These are phyloP conservation scores for Flaveria robusta DNA, from an alignment of 129 eudicot species.

Conservation along the genomic window DNA sequence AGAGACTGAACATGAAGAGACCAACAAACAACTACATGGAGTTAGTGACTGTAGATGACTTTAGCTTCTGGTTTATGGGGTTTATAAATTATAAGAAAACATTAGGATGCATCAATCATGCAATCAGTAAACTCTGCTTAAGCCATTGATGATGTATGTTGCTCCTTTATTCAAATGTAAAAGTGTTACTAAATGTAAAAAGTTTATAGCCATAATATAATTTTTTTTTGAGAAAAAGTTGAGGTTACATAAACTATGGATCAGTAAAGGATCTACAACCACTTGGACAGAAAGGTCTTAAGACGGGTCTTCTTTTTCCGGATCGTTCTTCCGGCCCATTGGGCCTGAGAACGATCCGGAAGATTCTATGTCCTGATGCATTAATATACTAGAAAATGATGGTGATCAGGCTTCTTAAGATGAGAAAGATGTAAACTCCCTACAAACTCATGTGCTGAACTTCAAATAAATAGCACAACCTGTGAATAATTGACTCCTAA, in stretches of 20 bases:
- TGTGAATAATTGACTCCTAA: no score
- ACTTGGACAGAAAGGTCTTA: neutral
- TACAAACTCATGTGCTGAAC: no score
- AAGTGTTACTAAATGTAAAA: neutral
- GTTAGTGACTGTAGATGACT: conserved; percentile 40
- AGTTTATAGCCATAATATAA: neutral
- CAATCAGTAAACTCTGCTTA: conserved; percentile 12
- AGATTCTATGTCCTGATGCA: no score
- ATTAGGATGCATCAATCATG: conserved; percentile 8
- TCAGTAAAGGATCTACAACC: neutral
- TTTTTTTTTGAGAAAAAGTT: neutral
- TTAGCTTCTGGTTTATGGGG: conserved; percentile 48
- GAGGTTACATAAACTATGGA: neutral
- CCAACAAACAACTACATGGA: conserved; percentile 33
- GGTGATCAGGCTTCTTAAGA: no score
- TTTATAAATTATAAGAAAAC: conserved; percentile 29
- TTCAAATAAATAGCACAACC: no score
- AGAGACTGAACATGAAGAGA: conserved; percentile 22
- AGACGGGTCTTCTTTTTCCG: neutral
- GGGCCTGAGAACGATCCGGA: no score
- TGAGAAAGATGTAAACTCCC: no score
- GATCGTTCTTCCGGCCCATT: no score
- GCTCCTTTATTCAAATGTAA: neutral
- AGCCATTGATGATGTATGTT: neutral
- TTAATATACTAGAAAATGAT: no score